Evolutionary conservation across 73 alveolate genomes (phyloP).

Genomic region (Paramecium sonneborni): DNA sequence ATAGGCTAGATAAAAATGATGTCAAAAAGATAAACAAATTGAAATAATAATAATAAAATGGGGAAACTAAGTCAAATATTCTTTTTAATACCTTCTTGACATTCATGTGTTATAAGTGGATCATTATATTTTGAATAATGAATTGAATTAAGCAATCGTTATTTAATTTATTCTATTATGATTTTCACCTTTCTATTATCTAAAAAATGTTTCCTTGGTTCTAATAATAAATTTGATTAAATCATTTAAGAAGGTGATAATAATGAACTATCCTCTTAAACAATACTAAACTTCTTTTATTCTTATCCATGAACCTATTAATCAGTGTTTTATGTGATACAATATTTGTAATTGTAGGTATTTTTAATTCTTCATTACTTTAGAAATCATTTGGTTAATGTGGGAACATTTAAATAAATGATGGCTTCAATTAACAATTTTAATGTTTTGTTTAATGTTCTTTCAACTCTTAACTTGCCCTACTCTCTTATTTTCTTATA

Average conservation of each 20-base stretch:
- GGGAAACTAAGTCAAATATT: neutral
- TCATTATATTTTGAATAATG: neutral
- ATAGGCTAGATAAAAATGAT: neutral
- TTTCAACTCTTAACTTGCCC: neutral
- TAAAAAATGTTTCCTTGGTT: neutral
- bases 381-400: neutral
- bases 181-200: neutral
- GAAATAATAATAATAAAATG: neutral
- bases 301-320: too few relatives aligned
- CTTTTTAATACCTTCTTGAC: neutral
- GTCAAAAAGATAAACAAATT: neutral
- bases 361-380: neutral
- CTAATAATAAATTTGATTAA: too few relatives aligned
- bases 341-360: neutral
- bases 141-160: neutral
- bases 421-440: neutral
- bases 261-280: neutral
- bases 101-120: neutral
- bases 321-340: neutral
- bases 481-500: too few relatives aligned
- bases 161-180: too few relatives aligned
- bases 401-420: neutral
- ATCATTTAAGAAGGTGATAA: neutral
- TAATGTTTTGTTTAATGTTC: neutral
- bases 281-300: neutral